phyloP scores from a whole-genome alignment of 78 protist species.

The Dictyostelium purpureum region DNA sequence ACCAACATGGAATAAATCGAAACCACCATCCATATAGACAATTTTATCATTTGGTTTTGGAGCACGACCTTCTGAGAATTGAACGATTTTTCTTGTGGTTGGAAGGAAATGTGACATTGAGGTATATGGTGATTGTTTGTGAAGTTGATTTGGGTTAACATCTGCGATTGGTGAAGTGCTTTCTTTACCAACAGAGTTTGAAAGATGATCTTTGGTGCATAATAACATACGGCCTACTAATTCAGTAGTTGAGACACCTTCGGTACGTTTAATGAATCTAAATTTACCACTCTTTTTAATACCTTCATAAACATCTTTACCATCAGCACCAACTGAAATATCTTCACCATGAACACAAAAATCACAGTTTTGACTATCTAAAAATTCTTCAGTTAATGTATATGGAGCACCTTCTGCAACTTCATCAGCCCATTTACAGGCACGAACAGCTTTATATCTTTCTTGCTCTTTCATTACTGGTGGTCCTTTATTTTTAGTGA shows the following conservation, averaged over 20 bases:
- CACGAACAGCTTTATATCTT: conserved; percentile 91
- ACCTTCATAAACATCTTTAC: conserved; percentile 90
- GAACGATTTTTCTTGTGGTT: conserved; percentile 82
- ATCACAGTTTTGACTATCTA: conserved; percentile 79
- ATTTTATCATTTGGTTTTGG: conserved; percentile 88
- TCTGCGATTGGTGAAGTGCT: background rate
- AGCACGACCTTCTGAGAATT: conserved; percentile 80
- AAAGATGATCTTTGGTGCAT: conserved; percentile 87
- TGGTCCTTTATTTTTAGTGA: conserved; percentile 92
- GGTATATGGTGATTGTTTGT: conserved; percentile 75
- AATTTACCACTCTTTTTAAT: conserved; percentile 90
- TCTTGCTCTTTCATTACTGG: conserved; percentile 95
- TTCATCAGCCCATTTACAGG: conserved; percentile 97
- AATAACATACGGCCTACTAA: conserved; percentile 96
- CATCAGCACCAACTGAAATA: conserved; percentile 83
- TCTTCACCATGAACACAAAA: conserved; percentile 92
- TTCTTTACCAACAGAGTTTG: background rate
- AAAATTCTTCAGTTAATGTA: conserved; percentile 57
- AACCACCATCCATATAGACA: conserved; percentile 97
- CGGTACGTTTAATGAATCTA: conserved; percentile 74
- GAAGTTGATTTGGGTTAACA: conserved; percentile 45
- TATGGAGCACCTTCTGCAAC: conserved; percentile 94
- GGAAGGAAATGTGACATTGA: conserved; percentile 84
- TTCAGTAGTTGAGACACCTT: conserved; percentile 95
- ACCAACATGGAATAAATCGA: conserved; percentile 96